Percentiles rank a stretch among this genome's conserved stretches.
Conservation (phyloP, 1,284 basidiomycete genomes). For the Leucoagaricus sp. region DNA sequence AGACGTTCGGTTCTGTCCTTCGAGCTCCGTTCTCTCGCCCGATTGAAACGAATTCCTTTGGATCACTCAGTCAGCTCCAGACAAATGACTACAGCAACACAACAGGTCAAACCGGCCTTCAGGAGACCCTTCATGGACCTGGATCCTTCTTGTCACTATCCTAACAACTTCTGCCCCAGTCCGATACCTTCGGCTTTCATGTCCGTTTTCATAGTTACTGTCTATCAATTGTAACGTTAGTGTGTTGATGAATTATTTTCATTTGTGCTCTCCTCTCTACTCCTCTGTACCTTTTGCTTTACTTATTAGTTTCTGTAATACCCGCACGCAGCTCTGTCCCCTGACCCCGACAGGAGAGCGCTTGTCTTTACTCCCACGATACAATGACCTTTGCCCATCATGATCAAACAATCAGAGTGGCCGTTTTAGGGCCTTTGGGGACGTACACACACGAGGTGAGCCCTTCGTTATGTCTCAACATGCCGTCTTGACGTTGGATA, state of each 20-base stretch:
- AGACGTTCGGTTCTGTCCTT: slow-evolving; percentile 25
- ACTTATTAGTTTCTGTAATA: slow-evolving; percentile 11
- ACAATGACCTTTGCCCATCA: slow-evolving; percentile 7
- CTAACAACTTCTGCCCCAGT: slow-evolving; percentile 16
- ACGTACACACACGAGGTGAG: slow-evolving; percentile 79
- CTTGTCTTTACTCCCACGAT: slow-evolving; percentile 11
- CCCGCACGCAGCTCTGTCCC: too few species aligned
- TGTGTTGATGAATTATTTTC: neutral
- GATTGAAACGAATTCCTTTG: slow-evolving; percentile 27
- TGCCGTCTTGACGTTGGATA: slow-evolving; percentile 27
- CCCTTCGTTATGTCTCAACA: slow-evolving; percentile 8
- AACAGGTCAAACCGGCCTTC: slow-evolving; percentile 27
- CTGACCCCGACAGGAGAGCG: too few species aligned
- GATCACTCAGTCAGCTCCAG: slow-evolving; percentile 33
- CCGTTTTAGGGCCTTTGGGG: slow-evolving; percentile 70
- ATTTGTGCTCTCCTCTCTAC: slow-evolving; percentile 1
- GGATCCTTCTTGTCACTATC: slow-evolving; percentile 35
- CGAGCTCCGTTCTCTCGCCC: slow-evolving; percentile 36
- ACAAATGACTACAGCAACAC: slow-evolving; percentile 22
- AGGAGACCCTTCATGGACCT: slow-evolving; percentile 34
- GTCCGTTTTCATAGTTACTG: slow-evolving; percentile 1
- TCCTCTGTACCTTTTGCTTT: neutral
- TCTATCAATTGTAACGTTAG: slow-evolving; percentile 4
- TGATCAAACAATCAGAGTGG: slow-evolving; percentile 32
- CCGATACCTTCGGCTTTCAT: slow-evolving; percentile 5